Evolutionary conservation across 2,329 filamentous ascomycete genomes (phyloP).

Genomic region (Aspergillus brasiliensis): DNA sequence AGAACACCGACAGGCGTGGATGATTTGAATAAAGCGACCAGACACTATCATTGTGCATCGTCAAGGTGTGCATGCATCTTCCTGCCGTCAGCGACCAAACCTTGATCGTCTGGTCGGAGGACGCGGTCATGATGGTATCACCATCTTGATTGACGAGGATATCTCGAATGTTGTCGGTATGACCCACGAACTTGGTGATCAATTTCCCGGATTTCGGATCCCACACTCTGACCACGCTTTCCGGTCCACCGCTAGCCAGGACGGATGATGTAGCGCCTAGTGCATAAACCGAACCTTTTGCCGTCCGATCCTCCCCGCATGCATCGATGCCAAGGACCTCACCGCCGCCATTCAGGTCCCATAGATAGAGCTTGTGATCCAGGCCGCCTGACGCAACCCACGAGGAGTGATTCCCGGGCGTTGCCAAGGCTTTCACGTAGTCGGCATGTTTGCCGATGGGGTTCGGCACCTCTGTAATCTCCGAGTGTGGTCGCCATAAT

Average conservation of each 20-base stretch:
- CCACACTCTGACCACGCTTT: slow-evolving; percentile 90
- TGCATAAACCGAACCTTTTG: slow-evolving; percentile 95
- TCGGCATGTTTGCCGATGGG: slow-evolving; percentile 92
- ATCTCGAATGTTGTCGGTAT: slow-evolving; percentile 90
- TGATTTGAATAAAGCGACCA: slow-evolving; percentile 94
- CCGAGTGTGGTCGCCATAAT: slow-evolving; percentile 77
- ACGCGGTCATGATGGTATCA: slow-evolving; percentile 89
- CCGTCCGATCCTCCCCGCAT: slow-evolving; percentile 72
- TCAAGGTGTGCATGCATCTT: slow-evolving; percentile 95
- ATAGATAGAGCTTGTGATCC: slow-evolving; percentile 87
- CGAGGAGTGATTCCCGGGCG: slow-evolving; percentile 67
- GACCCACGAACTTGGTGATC: slow-evolving; percentile 94
- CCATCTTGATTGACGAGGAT: slow-evolving; percentile 87
- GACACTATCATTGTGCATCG: slow-evolving; percentile 98
- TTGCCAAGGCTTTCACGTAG: slow-evolving; percentile 92
- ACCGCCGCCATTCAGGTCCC: slow-evolving; percentile 87
- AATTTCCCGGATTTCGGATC: slow-evolving; percentile 85
- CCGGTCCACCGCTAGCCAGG: slow-evolving; percentile 88
- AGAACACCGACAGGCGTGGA: slow-evolving; percentile 83
- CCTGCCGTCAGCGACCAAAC: slow-evolving; percentile 96
- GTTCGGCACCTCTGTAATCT: slow-evolving; percentile 65
- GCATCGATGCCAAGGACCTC: slow-evolving; percentile 81
- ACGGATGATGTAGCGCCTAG: slow-evolving; percentile 77
- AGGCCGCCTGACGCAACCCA: slow-evolving; percentile 96
- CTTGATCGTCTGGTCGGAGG: slow-evolving; percentile 95